Conservation (phyloP, 2,329 filamentous ascomycete genomes). For the Aspergillus sp. region DNA sequence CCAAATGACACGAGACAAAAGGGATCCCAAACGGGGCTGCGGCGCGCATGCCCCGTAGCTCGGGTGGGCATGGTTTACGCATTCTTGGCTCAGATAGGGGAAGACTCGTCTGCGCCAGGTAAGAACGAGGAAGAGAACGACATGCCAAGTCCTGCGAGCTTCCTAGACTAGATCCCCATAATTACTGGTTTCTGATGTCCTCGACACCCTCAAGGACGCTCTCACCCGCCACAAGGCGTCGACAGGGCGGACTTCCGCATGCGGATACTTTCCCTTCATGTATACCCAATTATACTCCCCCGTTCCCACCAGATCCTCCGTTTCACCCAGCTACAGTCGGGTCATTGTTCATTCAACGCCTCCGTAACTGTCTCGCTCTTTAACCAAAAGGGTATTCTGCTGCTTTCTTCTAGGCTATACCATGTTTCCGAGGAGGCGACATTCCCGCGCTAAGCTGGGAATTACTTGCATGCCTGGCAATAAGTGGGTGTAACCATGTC, state of each 20-base stretch:
- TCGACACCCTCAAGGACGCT: background rate
- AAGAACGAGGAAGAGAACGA: slow-evolving; percentile 3
- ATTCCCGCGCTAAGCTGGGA: background rate
- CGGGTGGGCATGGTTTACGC: background rate
- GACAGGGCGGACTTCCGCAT: background rate
- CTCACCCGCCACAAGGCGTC: background rate
- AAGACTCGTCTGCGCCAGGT: background rate
- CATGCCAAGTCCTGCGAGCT: slow-evolving; percentile 2
- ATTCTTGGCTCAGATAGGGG: slow-evolving; percentile 3
- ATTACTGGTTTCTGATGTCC: background rate
- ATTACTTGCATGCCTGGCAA: background rate
- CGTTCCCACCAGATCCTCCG: background rate
- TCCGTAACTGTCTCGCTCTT: too few relatives aligned
- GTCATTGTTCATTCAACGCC: background rate
- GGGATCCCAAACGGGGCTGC: background rate
- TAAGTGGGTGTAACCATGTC: background rate
- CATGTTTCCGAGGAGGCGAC: background rate
- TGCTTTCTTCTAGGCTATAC: background rate
- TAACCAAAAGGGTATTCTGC: too few relatives aligned
- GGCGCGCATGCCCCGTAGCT: background rate
- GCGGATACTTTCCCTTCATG: background rate
- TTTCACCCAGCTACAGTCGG: background rate
- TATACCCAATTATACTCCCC: background rate
- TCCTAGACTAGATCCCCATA: background rate
- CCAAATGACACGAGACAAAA: background rate